These are phyloP conservation scores for Castanea crenata DNA, from an alignment of 306 rosid genomes.

Conservation along the genomic window DNA sequence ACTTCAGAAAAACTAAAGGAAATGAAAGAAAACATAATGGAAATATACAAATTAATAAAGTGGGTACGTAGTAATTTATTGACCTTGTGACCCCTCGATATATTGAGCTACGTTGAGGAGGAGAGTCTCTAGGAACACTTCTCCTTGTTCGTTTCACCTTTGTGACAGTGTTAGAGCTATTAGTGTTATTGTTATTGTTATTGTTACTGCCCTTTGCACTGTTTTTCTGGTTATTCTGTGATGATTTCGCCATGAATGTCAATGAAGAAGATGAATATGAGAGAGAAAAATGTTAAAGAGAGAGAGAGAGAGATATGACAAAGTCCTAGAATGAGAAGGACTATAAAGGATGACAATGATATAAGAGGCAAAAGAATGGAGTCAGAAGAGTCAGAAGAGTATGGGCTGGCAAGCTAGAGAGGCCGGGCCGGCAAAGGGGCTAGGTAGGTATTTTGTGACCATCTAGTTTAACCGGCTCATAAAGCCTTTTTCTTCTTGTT, in stretches of 20 bases:
- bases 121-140: conserved; percentile 60
- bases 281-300: neutral
- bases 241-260: conserved; percentile 48
- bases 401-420: conserved; percentile 20
- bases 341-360: conserved; percentile 15
- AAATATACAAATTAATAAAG: neutral
- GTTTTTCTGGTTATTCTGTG: conserved; percentile 41
- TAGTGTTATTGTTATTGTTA: neutral
- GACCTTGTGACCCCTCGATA: conserved; percentile 92
- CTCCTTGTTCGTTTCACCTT: conserved; percentile 63
- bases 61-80: too few relatives aligned
- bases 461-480: conserved; percentile 25
- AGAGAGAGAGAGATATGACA: neutral
- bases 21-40: neutral
- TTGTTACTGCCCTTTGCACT: conserved; percentile 14
- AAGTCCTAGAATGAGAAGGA: conserved; percentile 17
- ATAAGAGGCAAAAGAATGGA: neutral
- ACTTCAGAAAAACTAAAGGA: neutral
- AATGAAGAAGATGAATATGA: neutral
- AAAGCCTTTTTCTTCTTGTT: conserved; percentile 18
- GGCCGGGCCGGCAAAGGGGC: conserved; percentile 17
- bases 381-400: neutral
- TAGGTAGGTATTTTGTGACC: conserved; percentile 9
- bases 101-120: conserved; percentile 78
- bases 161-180: conserved; percentile 7